Conservation (phyloP, 2,329 filamentous ascomycete species). For the Arthrinium phaeospermum region DNA sequence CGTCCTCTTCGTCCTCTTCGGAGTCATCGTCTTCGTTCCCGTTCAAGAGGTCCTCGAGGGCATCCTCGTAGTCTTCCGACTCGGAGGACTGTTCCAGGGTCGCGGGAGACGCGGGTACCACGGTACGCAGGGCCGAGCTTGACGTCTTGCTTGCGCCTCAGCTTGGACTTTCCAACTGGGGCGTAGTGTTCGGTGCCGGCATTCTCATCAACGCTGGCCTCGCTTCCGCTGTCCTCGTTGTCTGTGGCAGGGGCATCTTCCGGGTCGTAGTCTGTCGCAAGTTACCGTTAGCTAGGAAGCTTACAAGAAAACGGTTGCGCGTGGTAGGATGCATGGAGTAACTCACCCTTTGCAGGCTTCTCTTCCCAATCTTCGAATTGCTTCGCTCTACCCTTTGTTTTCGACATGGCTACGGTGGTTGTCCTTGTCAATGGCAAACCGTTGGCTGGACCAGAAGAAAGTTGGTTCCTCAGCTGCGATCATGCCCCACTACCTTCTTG, state of each 20-base stretch:
- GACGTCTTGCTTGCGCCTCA: constrained; percentile 74
- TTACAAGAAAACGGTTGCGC: neutral
- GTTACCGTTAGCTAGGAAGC: neutral
- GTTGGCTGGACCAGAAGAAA: constrained; percentile 16
- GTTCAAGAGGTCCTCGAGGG: constrained; percentile 55
- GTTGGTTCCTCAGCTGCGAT: neutral
- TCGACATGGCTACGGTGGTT: constrained; percentile 51
- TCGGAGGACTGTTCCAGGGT: constrained; percentile 60
- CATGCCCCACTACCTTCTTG: constrained; percentile 12
- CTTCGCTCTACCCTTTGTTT: constrained; percentile 59
- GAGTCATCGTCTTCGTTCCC: constrained; percentile 37
- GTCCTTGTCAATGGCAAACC: constrained; percentile 2
- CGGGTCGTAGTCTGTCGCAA: constrained; percentile 74
- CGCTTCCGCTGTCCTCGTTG: constrained; percentile 60
- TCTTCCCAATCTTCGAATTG: constrained; percentile 69
- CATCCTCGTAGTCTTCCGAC: constrained; percentile 46
- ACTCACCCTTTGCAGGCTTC: constrained; percentile 64
- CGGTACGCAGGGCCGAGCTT: constrained; percentile 80
- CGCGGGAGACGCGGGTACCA: constrained; percentile 75
- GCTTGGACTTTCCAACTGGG: constrained; percentile 72
- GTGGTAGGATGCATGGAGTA: too few species aligned
- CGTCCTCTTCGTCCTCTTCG: constrained; percentile 48
- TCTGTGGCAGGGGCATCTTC: constrained; percentile 67
- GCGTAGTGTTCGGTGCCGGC: constrained; percentile 68
- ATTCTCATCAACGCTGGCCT: constrained; percentile 56